Percentiles rank a stretch among this genome's conserved stretches.
Conservation (phyloP, 2,329 filamentous ascomycete genomes). For the Clonostachys chloroleuca region DNA sequence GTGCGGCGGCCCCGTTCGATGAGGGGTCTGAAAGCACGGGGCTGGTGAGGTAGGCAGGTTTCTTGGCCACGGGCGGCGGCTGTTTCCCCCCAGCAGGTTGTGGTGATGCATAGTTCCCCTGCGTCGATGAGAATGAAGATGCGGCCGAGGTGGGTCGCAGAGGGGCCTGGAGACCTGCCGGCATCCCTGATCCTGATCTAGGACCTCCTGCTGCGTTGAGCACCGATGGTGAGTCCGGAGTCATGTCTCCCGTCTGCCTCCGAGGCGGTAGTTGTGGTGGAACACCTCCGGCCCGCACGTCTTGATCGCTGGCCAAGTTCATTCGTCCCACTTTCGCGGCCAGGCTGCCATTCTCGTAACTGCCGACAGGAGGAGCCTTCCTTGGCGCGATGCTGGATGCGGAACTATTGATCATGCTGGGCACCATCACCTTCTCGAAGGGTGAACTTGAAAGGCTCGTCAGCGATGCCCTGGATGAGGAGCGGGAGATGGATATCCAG, state of each 20-base stretch:
- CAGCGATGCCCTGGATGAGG: constrained; percentile 47
- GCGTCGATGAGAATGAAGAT: constrained; percentile 23
- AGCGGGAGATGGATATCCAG: constrained; percentile 67
- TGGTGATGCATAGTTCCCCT: too few species aligned
- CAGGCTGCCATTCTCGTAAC: constrained; percentile 29
- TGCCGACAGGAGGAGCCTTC: constrained; percentile 47
- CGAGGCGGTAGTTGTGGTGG: too few species aligned
- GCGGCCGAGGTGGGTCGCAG: constrained; percentile 24
- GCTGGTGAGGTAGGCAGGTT: constrained; percentile 48
- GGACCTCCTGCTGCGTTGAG: too few species aligned
- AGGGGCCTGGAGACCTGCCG: constrained; percentile 11
- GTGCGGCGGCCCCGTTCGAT: too few species aligned
- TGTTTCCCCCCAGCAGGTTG: constrained; percentile 20
- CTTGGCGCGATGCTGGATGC: constrained; percentile 39
- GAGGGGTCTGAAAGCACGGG: too few species aligned
- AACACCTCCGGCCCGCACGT: background rate
- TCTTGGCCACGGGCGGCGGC: constrained; percentile 57
- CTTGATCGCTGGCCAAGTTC: constrained; percentile 34
- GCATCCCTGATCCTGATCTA: background rate
- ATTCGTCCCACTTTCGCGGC: constrained; percentile 40
- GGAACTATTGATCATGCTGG: constrained; percentile 38
- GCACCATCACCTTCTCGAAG: constrained; percentile 52
- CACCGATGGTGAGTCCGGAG: too few species aligned
- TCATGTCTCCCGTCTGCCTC: constrained; percentile 5
- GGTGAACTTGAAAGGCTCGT: constrained; percentile 56